Evolutionary conservation across 345 rosid genomes (phyloP), one percentile per base, ranked within the genome.

Genomic region (Boechera retrofracta): DNA sequence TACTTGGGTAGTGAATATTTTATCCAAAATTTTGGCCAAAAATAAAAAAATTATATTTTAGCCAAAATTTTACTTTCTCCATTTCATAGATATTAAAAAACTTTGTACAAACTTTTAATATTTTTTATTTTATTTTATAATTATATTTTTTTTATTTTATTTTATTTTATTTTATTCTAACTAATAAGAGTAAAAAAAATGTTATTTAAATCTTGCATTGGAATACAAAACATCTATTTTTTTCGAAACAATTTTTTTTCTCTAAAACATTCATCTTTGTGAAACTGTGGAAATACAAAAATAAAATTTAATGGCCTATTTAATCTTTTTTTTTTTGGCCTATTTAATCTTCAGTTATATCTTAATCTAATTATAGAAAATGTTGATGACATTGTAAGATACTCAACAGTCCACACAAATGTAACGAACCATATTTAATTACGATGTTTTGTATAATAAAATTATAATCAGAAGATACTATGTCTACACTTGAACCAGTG

Each of bases 331-430:
- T 21, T 21, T 21, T 21, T 21, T 21, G 24, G 24, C 24, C 24
- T 21, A 21, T 28, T 36, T 12, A 5, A 36, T 26, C 41, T 48
- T 48, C 28, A 8, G 47, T 36, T 1, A 60, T 12, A 28, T 49
- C 15, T 6, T 45, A 58, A 58, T 36, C 24, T 11, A 42, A 10
- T 18, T 42, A 41, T 16, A 59, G 58, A 33, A 13, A 16, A 24
- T 48, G 29, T 32, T 72, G 60, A 7, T 42, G 56, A 31, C 54
- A 29, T 31, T 28, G 42, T 42, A 72, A 24, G 38, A 72, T 51
- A 59, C 48, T 5, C n/a, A 21, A 54, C 52, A 41, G 16, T 56
- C 12, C 38, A 35, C 26, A 58, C 21, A 71, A 5, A 48, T 18
- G 35, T 35, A 24, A 70, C 35, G n/a, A 39, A 58, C 2, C 3